These are phyloP conservation scores for Acanthamoeba royreba DNA, from an alignment of 208 protist species.

Conservation along the genomic window DNA sequence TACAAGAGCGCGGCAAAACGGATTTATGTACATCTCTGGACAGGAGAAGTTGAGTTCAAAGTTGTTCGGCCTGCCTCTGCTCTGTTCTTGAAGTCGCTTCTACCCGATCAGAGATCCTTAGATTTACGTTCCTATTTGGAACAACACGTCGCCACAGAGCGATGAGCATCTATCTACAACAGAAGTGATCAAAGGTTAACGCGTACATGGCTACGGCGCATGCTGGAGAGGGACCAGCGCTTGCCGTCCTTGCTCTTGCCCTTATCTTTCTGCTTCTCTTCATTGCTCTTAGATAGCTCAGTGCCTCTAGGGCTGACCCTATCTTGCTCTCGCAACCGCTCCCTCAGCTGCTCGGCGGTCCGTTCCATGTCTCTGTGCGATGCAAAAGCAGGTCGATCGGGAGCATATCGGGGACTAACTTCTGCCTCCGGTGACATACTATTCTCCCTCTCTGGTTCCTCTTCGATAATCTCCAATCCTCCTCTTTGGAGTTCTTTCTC, in stretches of 20 bases:
- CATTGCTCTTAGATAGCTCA: too few species aligned
- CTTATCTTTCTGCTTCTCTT: neutral
- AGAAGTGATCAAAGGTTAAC: too few species aligned
- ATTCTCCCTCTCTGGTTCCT: neutral
- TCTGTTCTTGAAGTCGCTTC: too few species aligned
- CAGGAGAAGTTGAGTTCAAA: neutral
- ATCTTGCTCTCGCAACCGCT: neutral
- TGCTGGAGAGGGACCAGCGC: neutral
- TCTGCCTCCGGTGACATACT: neutral
- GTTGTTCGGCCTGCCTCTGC: neutral
- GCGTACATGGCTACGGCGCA: neutral
- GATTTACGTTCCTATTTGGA: neutral
- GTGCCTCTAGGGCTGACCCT: neutral
- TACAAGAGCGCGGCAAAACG: neutral
- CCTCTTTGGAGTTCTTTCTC: neutral
- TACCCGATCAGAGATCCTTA: neutral
- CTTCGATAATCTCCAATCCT: too few species aligned
- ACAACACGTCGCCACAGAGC: too few species aligned
- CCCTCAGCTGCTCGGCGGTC: neutral
- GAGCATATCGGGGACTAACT: neutral
- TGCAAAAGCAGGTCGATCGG: neutral
- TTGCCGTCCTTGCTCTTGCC: neutral
- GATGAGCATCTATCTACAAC: too few species aligned
- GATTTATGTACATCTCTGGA: neutral
- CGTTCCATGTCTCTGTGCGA: neutral